Percentiles rank a stretch among this genome's conserved stretches.
Evolutionary conservation across 805 yeast species (phyloP).

Genomic region (Metschnikowia colocasiae): DNA sequence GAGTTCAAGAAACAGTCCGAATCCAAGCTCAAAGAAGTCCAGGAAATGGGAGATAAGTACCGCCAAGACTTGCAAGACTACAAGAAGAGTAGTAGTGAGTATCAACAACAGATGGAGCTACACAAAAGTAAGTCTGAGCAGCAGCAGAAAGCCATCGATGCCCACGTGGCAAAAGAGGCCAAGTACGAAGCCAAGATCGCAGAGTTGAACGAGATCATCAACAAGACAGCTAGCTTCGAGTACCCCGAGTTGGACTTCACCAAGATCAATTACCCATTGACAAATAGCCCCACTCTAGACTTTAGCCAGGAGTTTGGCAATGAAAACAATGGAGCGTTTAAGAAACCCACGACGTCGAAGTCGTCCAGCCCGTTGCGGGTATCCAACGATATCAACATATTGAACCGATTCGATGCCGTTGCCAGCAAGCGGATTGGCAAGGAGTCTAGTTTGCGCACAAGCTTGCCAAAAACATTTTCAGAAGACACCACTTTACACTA

Average conservation of each 20-base stretch:
- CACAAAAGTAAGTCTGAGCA: not conserved
- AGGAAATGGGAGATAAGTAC: not conserved
- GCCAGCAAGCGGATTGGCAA: not conserved
- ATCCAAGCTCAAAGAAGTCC: not conserved
- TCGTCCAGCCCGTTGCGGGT: conserved; percentile 1
- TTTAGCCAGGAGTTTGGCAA: conserved; percentile 2
- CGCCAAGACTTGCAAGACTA: not conserved
- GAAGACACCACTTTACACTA: conserved; percentile 2
- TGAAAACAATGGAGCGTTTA: conserved; percentile 1
- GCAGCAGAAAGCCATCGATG: not conserved
- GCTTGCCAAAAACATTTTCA: not conserved
- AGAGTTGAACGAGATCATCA: conserved; percentile 1
- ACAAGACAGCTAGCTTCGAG: not conserved
- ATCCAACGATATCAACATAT: conserved; percentile 2
- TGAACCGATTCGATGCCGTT: not conserved
- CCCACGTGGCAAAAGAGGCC: not conserved
- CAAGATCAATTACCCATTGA: conserved; percentile 6
- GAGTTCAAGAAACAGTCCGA: not conserved
- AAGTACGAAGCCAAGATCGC: not conserved
- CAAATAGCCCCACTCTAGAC: conserved; percentile 1
- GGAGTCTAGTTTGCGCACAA: conserved; percentile 3
- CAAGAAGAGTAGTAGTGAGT: not conserved
- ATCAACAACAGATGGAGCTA: not conserved
- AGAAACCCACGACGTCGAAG: conserved; percentile 1
- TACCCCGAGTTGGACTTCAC: conserved; percentile 12